These are phyloP conservation scores for Ensete glaucum DNA, from an alignment of 176 grass and related monocot genomes.

Conservation along the genomic window DNA sequence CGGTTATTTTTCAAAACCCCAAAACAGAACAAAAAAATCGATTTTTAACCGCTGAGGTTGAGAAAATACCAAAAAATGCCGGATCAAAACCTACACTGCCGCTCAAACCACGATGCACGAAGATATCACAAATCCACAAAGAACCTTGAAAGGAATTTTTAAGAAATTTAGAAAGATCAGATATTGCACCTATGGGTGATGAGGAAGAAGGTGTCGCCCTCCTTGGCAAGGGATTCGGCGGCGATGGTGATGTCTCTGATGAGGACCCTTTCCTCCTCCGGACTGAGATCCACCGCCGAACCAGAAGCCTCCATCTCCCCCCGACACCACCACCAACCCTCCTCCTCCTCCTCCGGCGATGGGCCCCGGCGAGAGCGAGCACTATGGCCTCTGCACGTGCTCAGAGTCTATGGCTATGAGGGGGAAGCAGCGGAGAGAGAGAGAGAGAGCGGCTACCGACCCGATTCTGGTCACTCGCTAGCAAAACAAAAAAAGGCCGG, in stretches of 20 bases:
- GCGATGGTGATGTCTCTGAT: constrained; percentile 82
- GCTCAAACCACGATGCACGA: background rate
- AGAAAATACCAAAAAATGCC: background rate
- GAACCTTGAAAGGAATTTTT: background rate
- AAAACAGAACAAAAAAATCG: background rate
- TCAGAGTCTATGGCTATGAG: background rate
- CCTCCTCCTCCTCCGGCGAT: background rate
- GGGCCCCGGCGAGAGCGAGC: background rate
- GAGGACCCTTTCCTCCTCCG: constrained; percentile 65
- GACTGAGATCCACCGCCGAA: constrained; percentile 33
- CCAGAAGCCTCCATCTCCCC: constrained; percentile 17
- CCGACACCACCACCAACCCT: too few species aligned
- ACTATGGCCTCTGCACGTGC: background rate
- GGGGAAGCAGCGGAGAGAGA: background rate
- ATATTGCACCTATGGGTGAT: constrained; percentile 62
- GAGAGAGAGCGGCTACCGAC: too few species aligned
- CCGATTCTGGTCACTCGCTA: background rate
- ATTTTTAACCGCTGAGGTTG: too few species aligned
- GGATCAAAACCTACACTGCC: background rate
- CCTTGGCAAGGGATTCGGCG: constrained; percentile 70
- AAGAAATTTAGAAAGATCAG: background rate
- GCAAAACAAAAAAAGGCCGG: background rate
- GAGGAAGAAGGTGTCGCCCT: constrained; percentile 92
- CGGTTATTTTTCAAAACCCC: background rate
- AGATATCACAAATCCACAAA: background rate